A percentile compares a stretch with the other conserved stretches of the same genome.
These are phyloP conservation scores for Claviceps cyperi DNA, from an alignment of 2,329 filamentous ascomycete species.

Conservation along the genomic window DNA sequence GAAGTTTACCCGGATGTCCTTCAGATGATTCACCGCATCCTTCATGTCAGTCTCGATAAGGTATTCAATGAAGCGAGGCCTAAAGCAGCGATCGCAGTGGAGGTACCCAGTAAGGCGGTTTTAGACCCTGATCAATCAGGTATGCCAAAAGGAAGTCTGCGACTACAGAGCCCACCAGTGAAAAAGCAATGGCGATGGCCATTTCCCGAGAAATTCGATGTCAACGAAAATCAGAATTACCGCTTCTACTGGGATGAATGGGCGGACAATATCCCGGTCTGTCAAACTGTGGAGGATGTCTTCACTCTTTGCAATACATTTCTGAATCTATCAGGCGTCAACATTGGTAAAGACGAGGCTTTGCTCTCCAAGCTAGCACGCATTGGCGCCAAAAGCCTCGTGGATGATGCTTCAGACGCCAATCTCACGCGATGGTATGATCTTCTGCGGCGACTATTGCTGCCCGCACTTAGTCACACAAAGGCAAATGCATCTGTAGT, in stretches of 20 bases:
- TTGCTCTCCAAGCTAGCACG: constrained; percentile 71
- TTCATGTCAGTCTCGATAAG: constrained; percentile 68
- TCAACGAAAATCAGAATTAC: constrained; percentile 64
- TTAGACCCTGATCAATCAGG: constrained; percentile 47
- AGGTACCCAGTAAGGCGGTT: constrained; percentile 30
- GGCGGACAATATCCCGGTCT: constrained; percentile 84
- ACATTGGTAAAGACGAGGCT: constrained; percentile 70
- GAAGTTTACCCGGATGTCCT: constrained; percentile 73
- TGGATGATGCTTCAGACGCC: constrained; percentile 49
- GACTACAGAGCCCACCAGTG: constrained; percentile 41
- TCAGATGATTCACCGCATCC: constrained; percentile 67
- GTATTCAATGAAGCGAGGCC: constrained; percentile 41
- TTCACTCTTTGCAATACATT: constrained; percentile 76
- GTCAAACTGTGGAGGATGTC: constrained; percentile 79
- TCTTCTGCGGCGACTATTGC: constrained; percentile 67
- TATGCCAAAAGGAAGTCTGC: constrained; percentile 54
- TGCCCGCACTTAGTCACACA: constrained; percentile 77
- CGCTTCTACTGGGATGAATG: constrained; percentile 97
- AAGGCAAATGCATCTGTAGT: constrained; percentile 72
- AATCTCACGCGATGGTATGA: constrained; percentile 75
- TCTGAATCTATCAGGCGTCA: constrained; percentile 72
- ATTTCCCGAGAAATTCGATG: constrained; percentile 62
- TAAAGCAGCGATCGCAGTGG: constrained; percentile 13
- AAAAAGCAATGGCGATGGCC: constrained; percentile 70
- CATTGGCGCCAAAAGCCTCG: constrained; percentile 66